A percentile compares a stretch with the other conserved stretches of the same genome.
Conservation (phyloP, 192 early-diverging fungal species). For the Paraglomus brasilianum region DNA sequence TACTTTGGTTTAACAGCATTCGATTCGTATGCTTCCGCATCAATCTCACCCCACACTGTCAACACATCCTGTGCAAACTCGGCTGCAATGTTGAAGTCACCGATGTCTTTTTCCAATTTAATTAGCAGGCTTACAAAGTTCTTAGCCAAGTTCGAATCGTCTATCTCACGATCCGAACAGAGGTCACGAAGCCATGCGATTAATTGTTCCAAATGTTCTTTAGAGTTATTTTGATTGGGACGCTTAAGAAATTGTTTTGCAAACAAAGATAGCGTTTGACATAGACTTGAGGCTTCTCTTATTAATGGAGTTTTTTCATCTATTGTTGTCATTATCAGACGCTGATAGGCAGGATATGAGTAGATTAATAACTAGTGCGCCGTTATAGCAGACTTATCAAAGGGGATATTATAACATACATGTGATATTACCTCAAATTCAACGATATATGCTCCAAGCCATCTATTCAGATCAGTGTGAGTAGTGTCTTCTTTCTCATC, state of each 20-base stretch:
- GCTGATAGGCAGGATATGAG: constrained; percentile 15
- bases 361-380: too few species aligned
- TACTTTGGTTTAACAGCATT: constrained; percentile 31
- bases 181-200: constrained; percentile 44
- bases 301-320: constrained; percentile 41
- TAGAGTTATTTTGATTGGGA: constrained; percentile 1
- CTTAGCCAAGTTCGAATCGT: constrained; percentile 44
- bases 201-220: constrained; percentile 35
- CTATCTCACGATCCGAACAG: constrained; percentile 43
- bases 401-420: too few species aligned
- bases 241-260: constrained; percentile 29
- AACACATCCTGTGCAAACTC: constrained; percentile 38
- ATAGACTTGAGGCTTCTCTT: constrained; percentile 45
- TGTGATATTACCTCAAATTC: constrained; percentile 30
- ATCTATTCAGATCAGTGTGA: constrained; percentile 25
- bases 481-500: neutral
- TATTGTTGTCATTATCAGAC: constrained; percentile 37
- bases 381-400: too few species aligned
- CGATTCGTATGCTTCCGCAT: constrained; percentile 34
- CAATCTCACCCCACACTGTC: constrained; percentile 21
- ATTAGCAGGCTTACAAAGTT: constrained; percentile 42
- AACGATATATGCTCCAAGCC: constrained; percentile 27
- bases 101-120: constrained; percentile 37
- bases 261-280: constrained; percentile 44
- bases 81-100: constrained; percentile 32